Evolutionary conservation across 2,329 filamentous ascomycete genomes (phyloP), one percentile per base, ranked within the genome.

Genomic region (Verticillium klebahnii): DNA sequence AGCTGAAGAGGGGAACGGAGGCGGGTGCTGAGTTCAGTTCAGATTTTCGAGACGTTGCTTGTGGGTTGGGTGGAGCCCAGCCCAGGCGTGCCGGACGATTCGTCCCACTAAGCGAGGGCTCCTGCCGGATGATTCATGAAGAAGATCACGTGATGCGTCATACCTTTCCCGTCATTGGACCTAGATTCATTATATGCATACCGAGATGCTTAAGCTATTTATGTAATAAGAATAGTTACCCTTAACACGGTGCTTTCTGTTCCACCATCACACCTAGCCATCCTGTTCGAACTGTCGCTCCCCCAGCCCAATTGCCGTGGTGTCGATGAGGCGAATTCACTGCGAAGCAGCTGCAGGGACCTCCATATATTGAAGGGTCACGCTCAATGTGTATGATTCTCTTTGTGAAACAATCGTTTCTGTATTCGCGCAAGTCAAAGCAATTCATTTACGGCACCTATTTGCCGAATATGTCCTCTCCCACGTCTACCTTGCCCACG

Each of bases 401-500:
- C 37, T n/a, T 6, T 7, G 37, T 12, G 45, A 25, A 52, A 52
- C 45, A 14, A 19, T 19, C 23, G n/a, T 52, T 23, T 19, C 29
- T 52, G 45, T 52, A 52, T 52, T 52, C 45, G 25, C 7, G 19
- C 45, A 12, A 23, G n/a, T 52, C 3, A 23, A 52, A 52, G 23
- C 19, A 52, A 25, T 7, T 52, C 45, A 19, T 23, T 19, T 9
- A 19, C 19, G 45, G 45, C 45, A 52, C 45, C 45, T 52, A 52
- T 52, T 78, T 78, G 56, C 75, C 73, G 71, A 83, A 83, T 7
- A 79, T 73, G 62, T 92, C 90, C 9, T 85, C 89, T 56, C 78
- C 80, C 14, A 93, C 78, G 73, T 98, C 94, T 58, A 97, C 88
- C 76, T 90, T 93, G 6, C 95, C 95, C 58, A 99, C 90, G 73